These are phyloP conservation scores for Lithospermum erythrorhizon DNA, from an alignment of 257 asterid genomes.

Conservation along the genomic window DNA sequence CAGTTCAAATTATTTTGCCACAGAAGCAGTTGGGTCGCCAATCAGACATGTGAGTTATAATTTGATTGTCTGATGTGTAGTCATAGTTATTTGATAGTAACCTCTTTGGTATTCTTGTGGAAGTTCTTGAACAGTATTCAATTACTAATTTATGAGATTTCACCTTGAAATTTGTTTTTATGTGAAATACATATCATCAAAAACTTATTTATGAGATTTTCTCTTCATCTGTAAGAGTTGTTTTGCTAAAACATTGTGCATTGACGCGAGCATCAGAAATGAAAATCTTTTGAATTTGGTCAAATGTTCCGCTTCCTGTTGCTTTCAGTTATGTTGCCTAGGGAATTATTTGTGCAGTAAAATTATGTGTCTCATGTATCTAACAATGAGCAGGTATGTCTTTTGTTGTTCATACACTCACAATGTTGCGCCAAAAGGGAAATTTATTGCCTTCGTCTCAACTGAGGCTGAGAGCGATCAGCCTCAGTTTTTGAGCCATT, in stretches of 20 bases:
- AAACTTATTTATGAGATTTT: too few relatives aligned
- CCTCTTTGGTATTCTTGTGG: background rate
- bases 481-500: conserved; percentile 37
- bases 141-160: too few relatives aligned
- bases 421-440: conserved; percentile 96
- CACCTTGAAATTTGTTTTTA: too few relatives aligned
- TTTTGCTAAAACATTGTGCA: background rate
- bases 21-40: conserved; percentile 67
- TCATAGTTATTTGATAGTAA: too few relatives aligned
- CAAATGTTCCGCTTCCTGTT: background rate
- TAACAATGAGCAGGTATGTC: conserved; percentile 55
- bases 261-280: background rate
- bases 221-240: background rate
- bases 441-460: conserved; percentile 86
- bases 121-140: background rate
- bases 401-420: conserved; percentile 94
- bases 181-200: too few relatives aligned
- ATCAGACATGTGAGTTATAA: conserved; percentile 48
- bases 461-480: conserved; percentile 87
- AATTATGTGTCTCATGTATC: conserved; percentile 1
- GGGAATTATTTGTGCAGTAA: background rate
- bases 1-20: conserved; percentile 58
- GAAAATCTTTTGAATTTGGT: background rate
- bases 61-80: too few relatives aligned
- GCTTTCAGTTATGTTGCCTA: background rate